A percentile compares a stretch with the other conserved stretches of the same genome.
These are phyloP conservation scores for Fusarium subglutinans DNA, from an alignment of 2,329 filamentous ascomycete species.

Conservation along the genomic window DNA sequence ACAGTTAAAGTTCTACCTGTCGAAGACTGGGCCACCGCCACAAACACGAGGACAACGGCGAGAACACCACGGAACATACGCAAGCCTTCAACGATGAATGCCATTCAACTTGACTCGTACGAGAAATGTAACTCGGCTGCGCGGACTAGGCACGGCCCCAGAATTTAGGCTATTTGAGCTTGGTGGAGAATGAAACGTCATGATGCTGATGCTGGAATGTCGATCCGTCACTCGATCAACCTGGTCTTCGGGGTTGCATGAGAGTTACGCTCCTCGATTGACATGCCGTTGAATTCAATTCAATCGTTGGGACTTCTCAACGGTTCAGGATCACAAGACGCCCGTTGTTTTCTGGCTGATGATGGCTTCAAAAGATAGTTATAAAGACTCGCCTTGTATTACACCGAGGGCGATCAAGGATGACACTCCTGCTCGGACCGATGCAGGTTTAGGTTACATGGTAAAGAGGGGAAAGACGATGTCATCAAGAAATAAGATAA, in stretches of 20 bases:
- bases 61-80: not conserved
- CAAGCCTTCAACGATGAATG: not conserved
- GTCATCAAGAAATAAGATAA: slow-evolving; percentile 1
- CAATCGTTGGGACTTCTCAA: not conserved
- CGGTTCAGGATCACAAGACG: not conserved
- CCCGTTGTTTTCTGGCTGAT: not conserved
- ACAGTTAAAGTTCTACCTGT: not conserved
- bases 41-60: slow-evolving; percentile 18
- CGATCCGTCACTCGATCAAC: slow-evolving; percentile 7
- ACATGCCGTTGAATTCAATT: not conserved
- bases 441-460: not conserved
- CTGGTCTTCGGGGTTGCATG: not conserved
- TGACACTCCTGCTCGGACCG: slow-evolving; percentile 20
- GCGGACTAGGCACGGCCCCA: not conserved
- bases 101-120: not conserved
- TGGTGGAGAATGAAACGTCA: slow-evolving; percentile 20
- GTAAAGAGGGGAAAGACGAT: slow-evolving; percentile 24
- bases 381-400: not conserved
- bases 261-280: not conserved
- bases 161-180: slow-evolving; percentile 22
- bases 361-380: not conserved
- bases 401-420: slow-evolving; percentile 14
- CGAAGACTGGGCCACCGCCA: slow-evolving; percentile 2
- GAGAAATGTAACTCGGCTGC: not conserved
- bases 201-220: slow-evolving; percentile 10